A percentile compares a stretch with the other conserved stretches of the same genome.
Evolutionary conservation across 1,139 yeast species (phyloP).

Genomic region (Saccharomyces hybrid): DNA sequence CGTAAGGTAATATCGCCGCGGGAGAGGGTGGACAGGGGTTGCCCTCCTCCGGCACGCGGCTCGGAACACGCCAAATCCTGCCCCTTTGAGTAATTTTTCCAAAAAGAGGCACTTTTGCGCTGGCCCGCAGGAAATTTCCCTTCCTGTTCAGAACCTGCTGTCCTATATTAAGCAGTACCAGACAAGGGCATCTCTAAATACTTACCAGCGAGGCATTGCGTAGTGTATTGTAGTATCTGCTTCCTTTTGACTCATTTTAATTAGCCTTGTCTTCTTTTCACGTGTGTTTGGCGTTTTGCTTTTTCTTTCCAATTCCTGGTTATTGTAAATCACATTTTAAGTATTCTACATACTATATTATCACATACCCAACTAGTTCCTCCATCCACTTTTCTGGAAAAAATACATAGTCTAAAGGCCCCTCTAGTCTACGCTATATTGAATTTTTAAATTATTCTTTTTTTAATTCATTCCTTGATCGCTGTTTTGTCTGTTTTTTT

Average conservation of each 20-base stretch:
- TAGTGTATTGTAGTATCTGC: background rate
- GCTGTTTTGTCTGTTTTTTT: background rate
- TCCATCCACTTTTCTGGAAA: background rate
- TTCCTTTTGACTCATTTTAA: background rate
- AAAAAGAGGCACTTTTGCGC: background rate
- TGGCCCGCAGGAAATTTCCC: background rate
- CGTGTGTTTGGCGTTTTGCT: background rate
- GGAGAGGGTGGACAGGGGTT: background rate
- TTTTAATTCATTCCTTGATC: background rate
- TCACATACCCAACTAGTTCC: background rate
- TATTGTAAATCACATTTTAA: background rate
- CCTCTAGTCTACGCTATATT: background rate
- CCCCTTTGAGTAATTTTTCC: background rate
- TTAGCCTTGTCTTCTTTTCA: background rate
- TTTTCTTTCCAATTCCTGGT: background rate
- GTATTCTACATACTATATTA: background rate
- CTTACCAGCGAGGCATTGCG: background rate
- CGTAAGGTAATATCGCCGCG: background rate
- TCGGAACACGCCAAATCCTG: background rate
- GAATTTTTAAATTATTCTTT: background rate
- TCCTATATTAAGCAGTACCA: background rate
- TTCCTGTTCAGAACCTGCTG: background rate
- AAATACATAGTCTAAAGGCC: background rate
- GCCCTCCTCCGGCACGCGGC: conserved; percentile 21
- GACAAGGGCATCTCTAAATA: background rate